Evolutionary conservation across 352 stramenopile genomes (phyloP).

Genomic region (Globisporangium solare): DNA sequence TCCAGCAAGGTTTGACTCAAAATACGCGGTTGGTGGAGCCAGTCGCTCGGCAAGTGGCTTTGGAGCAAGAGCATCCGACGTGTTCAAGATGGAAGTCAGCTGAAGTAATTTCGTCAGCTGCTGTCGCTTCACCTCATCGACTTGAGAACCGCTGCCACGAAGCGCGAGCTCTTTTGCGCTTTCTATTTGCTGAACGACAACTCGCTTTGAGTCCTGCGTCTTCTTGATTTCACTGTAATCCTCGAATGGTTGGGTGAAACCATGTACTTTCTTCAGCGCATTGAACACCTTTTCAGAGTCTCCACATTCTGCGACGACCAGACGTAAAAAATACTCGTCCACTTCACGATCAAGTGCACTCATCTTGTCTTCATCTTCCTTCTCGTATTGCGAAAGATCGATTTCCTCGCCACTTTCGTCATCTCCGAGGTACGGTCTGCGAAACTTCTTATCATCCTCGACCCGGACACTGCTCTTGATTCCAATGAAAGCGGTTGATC

Average conservation of each 20-base stretch:
- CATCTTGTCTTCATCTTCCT: slow-evolving; percentile 26
- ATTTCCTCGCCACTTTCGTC: slow-evolving; percentile 81
- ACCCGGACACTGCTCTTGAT: slow-evolving; percentile 69
- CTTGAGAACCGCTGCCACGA: background rate
- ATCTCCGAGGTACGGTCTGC: slow-evolving; percentile 91
- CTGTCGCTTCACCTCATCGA: background rate
- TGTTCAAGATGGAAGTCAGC: slow-evolving; percentile 27
- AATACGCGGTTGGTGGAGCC: slow-evolving; percentile 46
- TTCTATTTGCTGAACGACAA: slow-evolving; percentile 35
- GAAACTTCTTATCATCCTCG: slow-evolving; percentile 87
- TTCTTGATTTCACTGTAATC: slow-evolving; percentile 77
- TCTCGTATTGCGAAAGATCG: slow-evolving; percentile 66
- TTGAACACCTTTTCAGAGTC: slow-evolving; percentile 51
- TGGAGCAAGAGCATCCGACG: slow-evolving; percentile 2
- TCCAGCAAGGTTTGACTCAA: slow-evolving; percentile 53
- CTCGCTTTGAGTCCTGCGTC: slow-evolving; percentile 31
- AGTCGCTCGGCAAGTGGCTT: slow-evolving; percentile 38
- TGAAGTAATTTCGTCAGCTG: slow-evolving; percentile 27
- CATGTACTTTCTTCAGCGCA: slow-evolving; percentile 49
- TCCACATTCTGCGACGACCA: slow-evolving; percentile 53
- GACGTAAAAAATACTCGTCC: slow-evolving; percentile 66
- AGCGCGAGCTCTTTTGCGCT: slow-evolving; percentile 35
- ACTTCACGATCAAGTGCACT: slow-evolving; percentile 60
- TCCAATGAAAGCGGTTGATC: slow-evolving; percentile 58
- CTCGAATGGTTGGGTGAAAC: slow-evolving; percentile 52